Evolutionary conservation across 306 rosid species (phyloP).

Genomic region (Inga oerstediana): DNA sequence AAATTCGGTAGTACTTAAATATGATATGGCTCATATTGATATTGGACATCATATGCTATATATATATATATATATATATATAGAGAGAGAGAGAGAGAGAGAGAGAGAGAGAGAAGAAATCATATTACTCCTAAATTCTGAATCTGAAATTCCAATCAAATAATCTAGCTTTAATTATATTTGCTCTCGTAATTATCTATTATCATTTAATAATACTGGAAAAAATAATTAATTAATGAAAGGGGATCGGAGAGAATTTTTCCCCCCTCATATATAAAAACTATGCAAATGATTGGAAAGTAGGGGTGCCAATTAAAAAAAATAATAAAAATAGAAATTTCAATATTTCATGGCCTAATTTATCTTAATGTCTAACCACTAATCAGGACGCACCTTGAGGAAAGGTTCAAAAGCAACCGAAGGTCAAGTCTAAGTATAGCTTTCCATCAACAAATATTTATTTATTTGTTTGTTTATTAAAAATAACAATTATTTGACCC

Average conservation of each 20-base stretch:
- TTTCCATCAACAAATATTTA: not conserved
- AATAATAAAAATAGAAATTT: not conserved
- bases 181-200: not conserved
- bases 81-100: no score
- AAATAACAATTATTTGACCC: not conserved
- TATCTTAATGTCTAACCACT: no score
- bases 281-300: no score
- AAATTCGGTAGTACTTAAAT: no score
- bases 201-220: no score
- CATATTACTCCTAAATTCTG: not conserved
- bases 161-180: not conserved
- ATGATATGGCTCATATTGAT: no score
- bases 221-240: not conserved
- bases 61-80: no score
- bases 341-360: not conserved
- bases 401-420: not conserved
- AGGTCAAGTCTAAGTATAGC: not conserved
- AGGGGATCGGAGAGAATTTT: not conserved
- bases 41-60: no score
- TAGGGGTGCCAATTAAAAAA: no score
- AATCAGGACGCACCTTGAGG: not conserved
- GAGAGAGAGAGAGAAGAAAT: not conserved
- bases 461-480: no score
- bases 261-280: no score
- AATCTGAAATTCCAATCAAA: no score